Conservation (phyloP, 768 basidiomycete genomes). For the Auricularia sp. region DNA sequence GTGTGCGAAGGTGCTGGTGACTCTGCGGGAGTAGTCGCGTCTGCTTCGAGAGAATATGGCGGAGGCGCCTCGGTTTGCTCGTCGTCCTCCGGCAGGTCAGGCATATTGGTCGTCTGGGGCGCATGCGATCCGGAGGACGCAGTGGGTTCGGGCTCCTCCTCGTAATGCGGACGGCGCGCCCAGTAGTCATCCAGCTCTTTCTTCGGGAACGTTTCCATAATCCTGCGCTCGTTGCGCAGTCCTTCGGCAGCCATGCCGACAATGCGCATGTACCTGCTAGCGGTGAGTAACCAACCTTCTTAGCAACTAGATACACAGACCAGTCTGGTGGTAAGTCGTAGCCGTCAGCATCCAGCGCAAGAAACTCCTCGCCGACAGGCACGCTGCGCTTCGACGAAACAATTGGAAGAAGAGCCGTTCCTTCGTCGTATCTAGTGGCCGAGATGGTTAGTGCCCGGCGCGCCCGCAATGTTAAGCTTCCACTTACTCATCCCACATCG, state of each 20-base stretch:
- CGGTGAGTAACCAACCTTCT: conserved; percentile 2
- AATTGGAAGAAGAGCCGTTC: conserved; percentile 72
- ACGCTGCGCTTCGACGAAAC: conserved; percentile 47
- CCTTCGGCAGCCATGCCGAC: conserved; percentile 62
- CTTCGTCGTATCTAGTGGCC: conserved; percentile 64
- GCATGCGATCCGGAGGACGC: background rate
- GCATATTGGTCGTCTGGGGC: background rate
- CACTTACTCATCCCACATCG: conserved; percentile 78
- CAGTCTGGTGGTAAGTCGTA: conserved; percentile 71
- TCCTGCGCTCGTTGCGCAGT: conserved; percentile 50
- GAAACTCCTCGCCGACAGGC: conserved; percentile 42
- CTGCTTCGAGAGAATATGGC: conserved; percentile 48
- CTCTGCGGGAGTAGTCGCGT: conserved; percentile 6
- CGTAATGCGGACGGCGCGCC: conserved; percentile 41
- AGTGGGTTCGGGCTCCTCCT: background rate
- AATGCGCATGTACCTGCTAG: conserved; percentile 63
- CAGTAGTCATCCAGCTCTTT: conserved; percentile 73
- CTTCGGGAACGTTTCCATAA: conserved; percentile 53
- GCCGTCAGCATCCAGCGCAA: conserved; percentile 72
- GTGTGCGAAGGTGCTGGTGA: background rate
- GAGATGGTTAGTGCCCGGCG: background rate
- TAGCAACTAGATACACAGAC: conserved; percentile 30
- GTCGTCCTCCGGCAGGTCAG: background rate
- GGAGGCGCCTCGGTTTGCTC: background rate
- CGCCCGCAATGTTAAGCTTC: background rate